These are phyloP conservation scores for Kwoniella newhampshirensis DNA, from an alignment of 768 basidiomycete genomes.

Conservation along the genomic window DNA sequence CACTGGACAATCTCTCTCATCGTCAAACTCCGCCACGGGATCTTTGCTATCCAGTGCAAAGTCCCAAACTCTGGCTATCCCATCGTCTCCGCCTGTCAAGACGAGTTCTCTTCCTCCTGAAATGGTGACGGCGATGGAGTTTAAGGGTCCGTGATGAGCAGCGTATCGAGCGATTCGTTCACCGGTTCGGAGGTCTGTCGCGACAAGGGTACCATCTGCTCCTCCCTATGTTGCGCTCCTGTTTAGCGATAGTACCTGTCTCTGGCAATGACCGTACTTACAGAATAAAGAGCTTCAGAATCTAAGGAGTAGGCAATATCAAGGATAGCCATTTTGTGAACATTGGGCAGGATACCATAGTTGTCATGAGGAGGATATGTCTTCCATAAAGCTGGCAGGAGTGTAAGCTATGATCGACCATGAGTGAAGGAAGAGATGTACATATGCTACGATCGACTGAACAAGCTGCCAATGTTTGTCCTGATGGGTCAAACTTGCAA, in stretches of 20 bases:
- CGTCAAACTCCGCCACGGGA: constrained; percentile 74
- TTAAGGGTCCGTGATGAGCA: constrained; percentile 89
- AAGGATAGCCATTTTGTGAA: constrained; percentile 86
- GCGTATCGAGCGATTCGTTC: constrained; percentile 75
- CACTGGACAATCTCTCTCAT: constrained; percentile 74
- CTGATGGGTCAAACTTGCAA: constrained; percentile 90
- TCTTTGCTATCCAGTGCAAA: constrained; percentile 62
- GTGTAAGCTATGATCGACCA: neutral
- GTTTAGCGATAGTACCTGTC: neutral
- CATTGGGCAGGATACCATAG: constrained; percentile 77
- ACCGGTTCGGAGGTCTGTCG: constrained; percentile 80
- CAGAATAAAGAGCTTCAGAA: constrained; percentile 46
- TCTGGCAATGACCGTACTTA: constrained; percentile 19
- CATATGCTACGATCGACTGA: constrained; percentile 88
- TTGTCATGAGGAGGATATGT: constrained; percentile 91
- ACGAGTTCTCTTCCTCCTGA: constrained; percentile 82
- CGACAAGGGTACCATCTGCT: constrained; percentile 79
- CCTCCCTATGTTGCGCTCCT: constrained; percentile 60
- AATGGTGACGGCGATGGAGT: constrained; percentile 80
- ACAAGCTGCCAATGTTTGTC: constrained; percentile 89
- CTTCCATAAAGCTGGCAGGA: constrained; percentile 71
- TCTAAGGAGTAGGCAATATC: constrained; percentile 69
- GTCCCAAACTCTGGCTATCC: constrained; percentile 87
- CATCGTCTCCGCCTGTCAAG: constrained; percentile 87
- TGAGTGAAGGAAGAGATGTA: constrained; percentile 55